Evolutionary conservation across 139 green algal species (phyloP).

Genomic region (Chlamydomonas schloesseri): DNA sequence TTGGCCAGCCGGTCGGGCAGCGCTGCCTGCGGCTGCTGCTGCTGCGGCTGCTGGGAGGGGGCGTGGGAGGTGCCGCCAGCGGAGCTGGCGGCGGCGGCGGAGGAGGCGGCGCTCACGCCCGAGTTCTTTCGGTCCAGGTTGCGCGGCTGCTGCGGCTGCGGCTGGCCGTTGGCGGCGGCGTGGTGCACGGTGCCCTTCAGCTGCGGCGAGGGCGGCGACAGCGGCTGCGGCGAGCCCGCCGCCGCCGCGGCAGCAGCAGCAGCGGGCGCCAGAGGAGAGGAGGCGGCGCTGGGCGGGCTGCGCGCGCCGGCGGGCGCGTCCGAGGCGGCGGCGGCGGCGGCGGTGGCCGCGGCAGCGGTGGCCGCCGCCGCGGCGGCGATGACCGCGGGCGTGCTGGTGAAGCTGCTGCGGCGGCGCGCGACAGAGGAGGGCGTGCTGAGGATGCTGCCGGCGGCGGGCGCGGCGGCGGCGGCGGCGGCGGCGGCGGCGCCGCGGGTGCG

Average conservation of each 20-base stretch:
- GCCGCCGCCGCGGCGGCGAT: not conserved
- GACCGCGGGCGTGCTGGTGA: no score
- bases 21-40: not conserved
- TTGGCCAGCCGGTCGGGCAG: not conserved
- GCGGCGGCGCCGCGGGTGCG: not conserved
- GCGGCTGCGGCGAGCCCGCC: not conserved
- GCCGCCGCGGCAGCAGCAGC: no score
- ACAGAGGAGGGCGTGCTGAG: not conserved
- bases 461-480: not conserved
- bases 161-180: not conserved
- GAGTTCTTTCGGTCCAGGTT: no score
- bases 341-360: not conserved
- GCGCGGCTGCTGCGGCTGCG: not conserved
- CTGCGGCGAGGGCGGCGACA: not conserved
- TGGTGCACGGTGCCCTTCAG: not conserved
- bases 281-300: not conserved
- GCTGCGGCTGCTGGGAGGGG: not conserved
- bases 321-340: not conserved
- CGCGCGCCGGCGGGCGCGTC: not conserved
- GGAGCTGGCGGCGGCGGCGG: no score
- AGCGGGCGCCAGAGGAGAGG: not conserved
- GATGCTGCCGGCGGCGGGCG: not conserved
- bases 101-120: no score
- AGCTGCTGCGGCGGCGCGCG: not conserved
- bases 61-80: not conserved